Evolutionary conservation across 2,329 filamentous ascomycete genomes (phyloP).

Genomic region (Pestalotiopsis sp.): DNA sequence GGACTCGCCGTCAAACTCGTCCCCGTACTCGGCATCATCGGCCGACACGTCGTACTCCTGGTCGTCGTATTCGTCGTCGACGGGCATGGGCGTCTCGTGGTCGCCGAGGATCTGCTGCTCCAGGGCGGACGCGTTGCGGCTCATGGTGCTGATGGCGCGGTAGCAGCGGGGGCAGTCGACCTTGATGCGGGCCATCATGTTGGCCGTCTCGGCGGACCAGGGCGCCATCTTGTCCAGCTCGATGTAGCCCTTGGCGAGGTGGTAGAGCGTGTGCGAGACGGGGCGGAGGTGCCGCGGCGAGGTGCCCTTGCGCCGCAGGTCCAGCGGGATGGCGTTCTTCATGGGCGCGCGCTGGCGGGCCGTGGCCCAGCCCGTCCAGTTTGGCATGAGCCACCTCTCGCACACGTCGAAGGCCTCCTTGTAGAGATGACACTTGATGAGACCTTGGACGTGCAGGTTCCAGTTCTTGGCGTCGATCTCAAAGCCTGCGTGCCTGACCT

Average conservation of each 20-base stretch:
- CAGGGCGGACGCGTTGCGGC: conserved; percentile 23
- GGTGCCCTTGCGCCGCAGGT: conserved; percentile 38
- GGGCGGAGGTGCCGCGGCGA: conserved; percentile 39
- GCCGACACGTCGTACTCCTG: neutral
- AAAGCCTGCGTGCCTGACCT: conserved; percentile 69
- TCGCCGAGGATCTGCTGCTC: conserved; percentile 25
- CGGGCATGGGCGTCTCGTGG: neutral
- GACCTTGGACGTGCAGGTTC: conserved; percentile 73
- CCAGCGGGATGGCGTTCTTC: conserved; percentile 33
- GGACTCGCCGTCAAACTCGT: neutral
- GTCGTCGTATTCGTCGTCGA: neutral
- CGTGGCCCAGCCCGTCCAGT: conserved; percentile 72
- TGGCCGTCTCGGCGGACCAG: conserved; percentile 49
- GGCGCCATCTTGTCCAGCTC: conserved; percentile 47
- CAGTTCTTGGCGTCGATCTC: conserved; percentile 73
- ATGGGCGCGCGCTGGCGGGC: conserved; percentile 28
- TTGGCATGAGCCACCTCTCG: conserved; percentile 75
- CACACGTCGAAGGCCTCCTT: conserved; percentile 71
- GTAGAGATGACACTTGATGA: conserved; percentile 60
- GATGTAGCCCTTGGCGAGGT: conserved; percentile 50
- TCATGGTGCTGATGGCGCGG: conserved; percentile 32
- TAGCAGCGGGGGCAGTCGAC: conserved; percentile 32
- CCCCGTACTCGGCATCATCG: neutral
- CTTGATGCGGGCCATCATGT: conserved; percentile 38
- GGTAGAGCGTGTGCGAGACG: conserved; percentile 45